These are phyloP conservation scores for Aspergillaceae sp. DNA, from an alignment of 2,329 filamentous ascomycete species.

Conservation along the genomic window DNA sequence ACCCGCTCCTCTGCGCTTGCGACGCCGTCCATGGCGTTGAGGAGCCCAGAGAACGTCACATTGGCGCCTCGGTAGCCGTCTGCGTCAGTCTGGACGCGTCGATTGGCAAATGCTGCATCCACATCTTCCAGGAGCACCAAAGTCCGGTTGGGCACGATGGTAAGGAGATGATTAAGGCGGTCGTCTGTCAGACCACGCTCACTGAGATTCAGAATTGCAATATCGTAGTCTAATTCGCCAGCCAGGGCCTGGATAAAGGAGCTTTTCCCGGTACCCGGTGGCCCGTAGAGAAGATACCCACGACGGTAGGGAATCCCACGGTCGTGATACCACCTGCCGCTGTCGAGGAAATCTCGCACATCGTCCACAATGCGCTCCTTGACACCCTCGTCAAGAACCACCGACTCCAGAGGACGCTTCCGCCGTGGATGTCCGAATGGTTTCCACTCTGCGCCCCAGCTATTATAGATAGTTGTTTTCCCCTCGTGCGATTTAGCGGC, in stretches of 20 bases:
- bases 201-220: conserved; percentile 85
- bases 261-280: conserved; percentile 85
- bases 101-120: conserved; percentile 80
- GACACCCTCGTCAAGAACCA: conserved; percentile 75
- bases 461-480: conserved; percentile 85
- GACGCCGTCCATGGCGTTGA: conserved; percentile 84
- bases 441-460: conserved; percentile 75
- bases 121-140: conserved; percentile 82
- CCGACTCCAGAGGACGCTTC: conserved; percentile 80
- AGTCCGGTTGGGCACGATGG: conserved; percentile 73
- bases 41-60: conserved; percentile 85
- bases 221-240: conserved; percentile 84
- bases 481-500: conserved; percentile 76
- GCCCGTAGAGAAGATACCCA: conserved; percentile 81
- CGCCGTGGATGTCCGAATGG: conserved; percentile 74
- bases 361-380: conserved; percentile 73
- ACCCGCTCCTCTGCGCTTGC: conserved; percentile 90
- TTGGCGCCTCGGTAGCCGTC: conserved; percentile 82
- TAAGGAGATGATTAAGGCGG: conserved; percentile 74
- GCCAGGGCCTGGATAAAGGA: conserved; percentile 94
- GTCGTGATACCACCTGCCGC: conserved; percentile 82
- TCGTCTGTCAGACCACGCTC: conserved; percentile 86
- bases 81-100: conserved; percentile 58
- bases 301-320: conserved; percentile 89
- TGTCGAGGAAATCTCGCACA: conserved; percentile 69